Conservation (phyloP, 768 basidiomycete genomes). For the Phylloporus arenicola region DNA sequence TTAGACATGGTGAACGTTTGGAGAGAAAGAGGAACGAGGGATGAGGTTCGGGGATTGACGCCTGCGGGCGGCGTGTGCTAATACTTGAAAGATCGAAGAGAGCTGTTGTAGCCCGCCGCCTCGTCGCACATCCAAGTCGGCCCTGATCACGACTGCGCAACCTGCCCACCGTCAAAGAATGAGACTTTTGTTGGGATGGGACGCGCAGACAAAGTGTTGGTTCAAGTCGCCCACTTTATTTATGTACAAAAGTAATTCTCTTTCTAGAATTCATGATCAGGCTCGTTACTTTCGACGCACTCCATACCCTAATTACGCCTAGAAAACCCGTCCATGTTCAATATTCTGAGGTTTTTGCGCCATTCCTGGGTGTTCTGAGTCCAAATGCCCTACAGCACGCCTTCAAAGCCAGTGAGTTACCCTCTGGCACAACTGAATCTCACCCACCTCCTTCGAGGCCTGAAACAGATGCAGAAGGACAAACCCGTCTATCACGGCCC, state of each 20-base stretch:
- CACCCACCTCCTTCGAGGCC: slow-evolving; percentile 28
- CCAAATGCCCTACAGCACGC: slow-evolving; percentile 49
- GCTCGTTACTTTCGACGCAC: slow-evolving; percentile 72
- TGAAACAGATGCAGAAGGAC: slow-evolving; percentile 50
- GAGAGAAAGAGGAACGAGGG: slow-evolving; percentile 12
- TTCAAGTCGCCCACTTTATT: slow-evolving; percentile 7
- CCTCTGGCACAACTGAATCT: background rate
- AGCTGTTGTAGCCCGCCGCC: slow-evolving; percentile 11
- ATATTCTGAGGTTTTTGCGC: slow-evolving; percentile 56
- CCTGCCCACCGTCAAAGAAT: slow-evolving; percentile 5
- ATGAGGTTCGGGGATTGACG: slow-evolving; percentile 21
- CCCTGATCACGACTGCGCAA: slow-evolving; percentile 14
- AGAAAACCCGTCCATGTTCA: slow-evolving; percentile 62
- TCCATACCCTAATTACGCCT: slow-evolving; percentile 71
- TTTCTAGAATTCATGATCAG: slow-evolving; percentile 35
- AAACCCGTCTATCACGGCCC: slow-evolving; percentile 48
- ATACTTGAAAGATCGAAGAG: slow-evolving; percentile 10
- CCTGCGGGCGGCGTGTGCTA: slow-evolving; percentile 23
- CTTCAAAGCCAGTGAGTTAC: slow-evolving; percentile 49
- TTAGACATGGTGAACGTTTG: slow-evolving; percentile 27
- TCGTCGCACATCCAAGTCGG: slow-evolving; percentile 15
- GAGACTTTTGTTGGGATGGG: background rate
- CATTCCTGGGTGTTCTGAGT: slow-evolving; percentile 57
- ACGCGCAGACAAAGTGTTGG: slow-evolving; percentile 11
- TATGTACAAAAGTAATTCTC: slow-evolving; percentile 9